These are phyloP conservation scores for Gaeumannomyces tritici DNA, from an alignment of 2,329 filamentous ascomycete species.

Conservation along the genomic window DNA sequence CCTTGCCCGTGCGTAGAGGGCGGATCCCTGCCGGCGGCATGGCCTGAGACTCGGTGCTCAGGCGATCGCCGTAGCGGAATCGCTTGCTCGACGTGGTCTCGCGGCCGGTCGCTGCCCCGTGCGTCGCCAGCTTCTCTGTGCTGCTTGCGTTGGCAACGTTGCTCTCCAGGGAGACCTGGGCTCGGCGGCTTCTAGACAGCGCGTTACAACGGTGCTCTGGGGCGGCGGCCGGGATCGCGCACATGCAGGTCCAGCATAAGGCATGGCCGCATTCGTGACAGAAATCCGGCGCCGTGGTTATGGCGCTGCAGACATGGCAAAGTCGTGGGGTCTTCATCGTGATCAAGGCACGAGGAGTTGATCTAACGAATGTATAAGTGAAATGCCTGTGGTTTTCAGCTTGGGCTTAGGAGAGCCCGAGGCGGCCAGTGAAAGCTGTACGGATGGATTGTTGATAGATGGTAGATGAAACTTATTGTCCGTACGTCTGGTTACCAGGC, in stretches of 20 bases:
- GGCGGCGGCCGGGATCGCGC: slow-evolving; percentile 19
- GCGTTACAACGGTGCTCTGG: slow-evolving; percentile 11
- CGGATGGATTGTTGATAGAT: no score
- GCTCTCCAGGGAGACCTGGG: background rate
- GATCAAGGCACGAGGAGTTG: no score
- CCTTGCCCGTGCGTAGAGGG: background rate
- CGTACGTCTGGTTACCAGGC: background rate
- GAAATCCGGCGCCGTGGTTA: slow-evolving; percentile 24
- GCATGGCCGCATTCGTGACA: slow-evolving; percentile 41
- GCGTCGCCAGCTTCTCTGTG: background rate
- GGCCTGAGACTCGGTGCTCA: background rate
- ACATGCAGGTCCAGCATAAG: slow-evolving; percentile 36
- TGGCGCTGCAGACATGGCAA: slow-evolving; percentile 41
- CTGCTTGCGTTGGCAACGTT: background rate
- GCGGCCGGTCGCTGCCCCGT: background rate
- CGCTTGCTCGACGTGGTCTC: background rate
- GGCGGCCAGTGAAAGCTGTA: background rate
- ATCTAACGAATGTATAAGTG: background rate
- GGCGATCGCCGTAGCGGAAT: background rate
- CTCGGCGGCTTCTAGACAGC: slow-evolving; percentile 8
- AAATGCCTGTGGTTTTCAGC: background rate
- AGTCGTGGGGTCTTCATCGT: slow-evolving; percentile 17
- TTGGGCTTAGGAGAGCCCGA: background rate
- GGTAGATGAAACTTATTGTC: background rate
- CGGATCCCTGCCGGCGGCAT: background rate